These are phyloP conservation scores for Pelargonium nanum DNA, from an alignment of 345 rosid species.

Conservation along the genomic window DNA sequence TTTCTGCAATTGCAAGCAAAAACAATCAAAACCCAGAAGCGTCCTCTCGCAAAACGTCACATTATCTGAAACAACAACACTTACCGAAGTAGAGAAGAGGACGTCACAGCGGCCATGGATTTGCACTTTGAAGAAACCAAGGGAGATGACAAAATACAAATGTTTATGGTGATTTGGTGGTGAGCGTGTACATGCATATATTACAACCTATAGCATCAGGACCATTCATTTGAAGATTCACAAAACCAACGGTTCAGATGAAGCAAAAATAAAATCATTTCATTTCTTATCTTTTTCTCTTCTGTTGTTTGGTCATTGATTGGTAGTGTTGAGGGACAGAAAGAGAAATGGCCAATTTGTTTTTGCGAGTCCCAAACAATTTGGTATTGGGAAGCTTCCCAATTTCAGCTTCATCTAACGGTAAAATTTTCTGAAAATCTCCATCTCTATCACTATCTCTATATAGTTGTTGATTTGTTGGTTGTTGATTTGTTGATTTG, in stretches of 20 bases:
- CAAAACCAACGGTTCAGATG: not conserved
- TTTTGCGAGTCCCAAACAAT: slow-evolving; percentile 28
- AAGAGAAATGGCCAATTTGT: slow-evolving; percentile 47
- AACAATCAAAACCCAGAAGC: not conserved
- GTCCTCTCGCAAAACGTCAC: not conserved
- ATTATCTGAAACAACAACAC: slow-evolving; percentile 5
- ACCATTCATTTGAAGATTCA: slow-evolving; percentile 6
- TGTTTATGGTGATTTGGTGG: no score
- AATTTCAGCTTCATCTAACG: slow-evolving; percentile 57
- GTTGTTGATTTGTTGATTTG: not conserved
- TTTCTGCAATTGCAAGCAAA: slow-evolving; percentile 22
- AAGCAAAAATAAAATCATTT: not conserved
- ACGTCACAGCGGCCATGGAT: slow-evolving; percentile 36
- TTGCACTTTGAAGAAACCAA: not conserved
- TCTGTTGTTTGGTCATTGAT: not conserved
- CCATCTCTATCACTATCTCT: not conserved
- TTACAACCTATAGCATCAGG: no score
- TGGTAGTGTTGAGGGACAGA: not conserved
- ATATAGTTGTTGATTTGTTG: not conserved
- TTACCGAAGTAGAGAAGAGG: slow-evolving; percentile 47
- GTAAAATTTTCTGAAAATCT: slow-evolving; percentile 12
- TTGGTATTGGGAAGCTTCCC: slow-evolving; percentile 38
- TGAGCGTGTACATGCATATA: no score
- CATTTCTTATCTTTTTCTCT: not conserved
- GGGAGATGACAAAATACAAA: not conserved